A percentile compares a stretch with the other conserved stretches of the same genome.
phyloP scores from a whole-genome alignment of 768 basidiomycete species.

The Tulasnella sp. region DNA sequence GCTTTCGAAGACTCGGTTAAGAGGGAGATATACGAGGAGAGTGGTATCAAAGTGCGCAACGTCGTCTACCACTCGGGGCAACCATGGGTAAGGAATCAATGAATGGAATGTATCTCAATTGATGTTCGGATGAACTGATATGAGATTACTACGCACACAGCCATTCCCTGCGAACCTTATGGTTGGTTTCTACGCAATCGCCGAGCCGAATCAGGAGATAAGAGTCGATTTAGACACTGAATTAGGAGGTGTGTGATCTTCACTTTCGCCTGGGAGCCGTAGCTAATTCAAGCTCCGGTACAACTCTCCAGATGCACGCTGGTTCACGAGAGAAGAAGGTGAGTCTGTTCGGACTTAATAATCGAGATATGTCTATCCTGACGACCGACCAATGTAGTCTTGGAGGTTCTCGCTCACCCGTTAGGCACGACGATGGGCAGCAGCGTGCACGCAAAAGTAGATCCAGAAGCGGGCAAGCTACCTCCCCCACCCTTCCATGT shows the following conservation, averaged over 20 bases:
- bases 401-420: slow-evolving; percentile 45
- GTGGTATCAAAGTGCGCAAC: slow-evolving; percentile 77
- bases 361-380: not conserved
- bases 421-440: slow-evolving; percentile 39
- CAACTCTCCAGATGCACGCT: slow-evolving; percentile 59
- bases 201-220: slow-evolving; percentile 59
- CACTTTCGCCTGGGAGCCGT: not conserved
- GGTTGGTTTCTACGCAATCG: slow-evolving; percentile 80
- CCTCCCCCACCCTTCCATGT: slow-evolving; percentile 51
- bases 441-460: slow-evolving; percentile 40
- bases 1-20: slow-evolving; percentile 87
- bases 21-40: slow-evolving; percentile 93
- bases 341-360: not conserved
- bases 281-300: not conserved
- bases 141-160: slow-evolving; percentile 29
- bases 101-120: not conserved
- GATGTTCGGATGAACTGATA: not conserved
- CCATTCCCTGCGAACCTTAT: slow-evolving; percentile 86
- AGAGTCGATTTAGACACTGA: slow-evolving; percentile 88
- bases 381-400: slow-evolving; percentile 25
- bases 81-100: slow-evolving; percentile 49
- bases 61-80: slow-evolving; percentile 77
- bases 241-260: slow-evolving; percentile 53
- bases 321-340: slow-evolving; percentile 67
- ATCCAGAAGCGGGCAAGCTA: slow-evolving; percentile 18